phyloP scores from a whole-genome alignment of 2,329 filamentous ascomycete genomes.

The Neonectria ditissima region DNA sequence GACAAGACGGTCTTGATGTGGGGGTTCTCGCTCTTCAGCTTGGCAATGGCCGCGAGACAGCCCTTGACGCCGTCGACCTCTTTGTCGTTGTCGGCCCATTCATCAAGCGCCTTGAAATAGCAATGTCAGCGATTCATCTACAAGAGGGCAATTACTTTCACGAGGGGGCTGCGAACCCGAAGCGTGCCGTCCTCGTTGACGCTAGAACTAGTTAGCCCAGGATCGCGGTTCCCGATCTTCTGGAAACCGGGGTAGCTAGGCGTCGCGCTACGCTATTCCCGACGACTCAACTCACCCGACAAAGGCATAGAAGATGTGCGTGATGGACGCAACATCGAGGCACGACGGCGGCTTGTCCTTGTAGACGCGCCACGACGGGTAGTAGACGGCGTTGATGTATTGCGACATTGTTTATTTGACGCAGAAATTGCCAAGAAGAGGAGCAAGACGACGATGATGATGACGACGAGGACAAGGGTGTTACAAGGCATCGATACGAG shows the following conservation, averaged over 20 bases:
- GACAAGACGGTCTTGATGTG: conserved; percentile 71
- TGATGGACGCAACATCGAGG: conserved; percentile 66
- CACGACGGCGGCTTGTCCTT: conserved; percentile 69
- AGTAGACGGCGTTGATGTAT: conserved; percentile 64
- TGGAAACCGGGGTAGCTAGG: not conserved
- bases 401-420: conserved; percentile 28
- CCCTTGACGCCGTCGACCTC: conserved; percentile 68
- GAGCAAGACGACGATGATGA: not conserved
- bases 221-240: not conserved
- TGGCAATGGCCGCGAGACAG: conserved; percentile 69
- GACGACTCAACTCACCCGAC: conserved; percentile 54
- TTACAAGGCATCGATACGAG: conserved; percentile 22
- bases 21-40: conserved; percentile 68
- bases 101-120: conserved; percentile 61
- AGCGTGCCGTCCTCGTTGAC: conserved; percentile 51
- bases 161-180: conserved; percentile 52
- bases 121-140: conserved; percentile 10
- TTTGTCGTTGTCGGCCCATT: conserved; percentile 72
- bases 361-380: conserved; percentile 75
- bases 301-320: conserved; percentile 75
- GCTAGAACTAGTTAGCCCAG: conserved; percentile 41
- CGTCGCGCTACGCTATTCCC: not conserved
- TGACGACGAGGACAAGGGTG: conserved; percentile 2
- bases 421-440: not conserved
- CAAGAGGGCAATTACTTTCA: not conserved